These are phyloP conservation scores for Xylaria venustula DNA, from an alignment of 495 filamentous ascomycete genomes.

Conservation along the genomic window DNA sequence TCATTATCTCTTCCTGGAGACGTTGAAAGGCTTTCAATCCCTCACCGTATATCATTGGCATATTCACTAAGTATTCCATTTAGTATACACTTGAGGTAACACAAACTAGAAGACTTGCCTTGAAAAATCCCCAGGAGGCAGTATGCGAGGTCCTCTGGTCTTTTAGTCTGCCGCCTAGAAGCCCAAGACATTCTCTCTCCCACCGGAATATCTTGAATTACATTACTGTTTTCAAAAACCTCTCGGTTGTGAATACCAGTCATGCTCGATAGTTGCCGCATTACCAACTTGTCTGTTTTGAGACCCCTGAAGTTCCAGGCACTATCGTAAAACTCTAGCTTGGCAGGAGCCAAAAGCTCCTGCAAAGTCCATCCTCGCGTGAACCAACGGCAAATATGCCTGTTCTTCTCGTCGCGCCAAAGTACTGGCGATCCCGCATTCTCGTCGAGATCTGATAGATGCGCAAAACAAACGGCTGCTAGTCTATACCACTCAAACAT, in stretches of 20 bases:
- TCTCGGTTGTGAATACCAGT: neutral
- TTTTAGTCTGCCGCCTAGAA: conserved; percentile 15
- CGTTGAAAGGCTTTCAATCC: neutral
- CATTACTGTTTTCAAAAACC: neutral
- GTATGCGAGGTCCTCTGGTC: conserved; percentile 23
- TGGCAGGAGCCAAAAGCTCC: conserved; percentile 19
- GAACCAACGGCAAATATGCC: neutral
- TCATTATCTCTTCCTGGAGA: neutral
- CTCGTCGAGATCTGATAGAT: neutral
- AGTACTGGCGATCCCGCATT: neutral
- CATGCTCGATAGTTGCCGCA: neutral
- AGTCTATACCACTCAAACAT: conserved; percentile 43
- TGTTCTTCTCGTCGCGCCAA: neutral
- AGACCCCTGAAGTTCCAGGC: conserved; percentile 19
- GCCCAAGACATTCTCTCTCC: conserved; percentile 26
- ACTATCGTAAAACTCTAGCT: conserved; percentile 26
- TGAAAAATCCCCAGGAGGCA: conserved; percentile 23
- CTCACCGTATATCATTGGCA: conserved; percentile 3
- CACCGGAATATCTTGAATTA: neutral
- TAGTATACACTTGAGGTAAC: neutral
- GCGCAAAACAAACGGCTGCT: conserved; percentile 8
- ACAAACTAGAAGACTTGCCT: neutral
- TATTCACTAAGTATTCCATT: neutral
- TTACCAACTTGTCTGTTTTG: conserved; percentile 15
- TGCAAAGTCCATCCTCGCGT: conserved; percentile 13